Base-by-base conservation (phyloP, 2,329 filamentous ascomycete genomes). In the Phialemoniopsis sp. region DNA sequence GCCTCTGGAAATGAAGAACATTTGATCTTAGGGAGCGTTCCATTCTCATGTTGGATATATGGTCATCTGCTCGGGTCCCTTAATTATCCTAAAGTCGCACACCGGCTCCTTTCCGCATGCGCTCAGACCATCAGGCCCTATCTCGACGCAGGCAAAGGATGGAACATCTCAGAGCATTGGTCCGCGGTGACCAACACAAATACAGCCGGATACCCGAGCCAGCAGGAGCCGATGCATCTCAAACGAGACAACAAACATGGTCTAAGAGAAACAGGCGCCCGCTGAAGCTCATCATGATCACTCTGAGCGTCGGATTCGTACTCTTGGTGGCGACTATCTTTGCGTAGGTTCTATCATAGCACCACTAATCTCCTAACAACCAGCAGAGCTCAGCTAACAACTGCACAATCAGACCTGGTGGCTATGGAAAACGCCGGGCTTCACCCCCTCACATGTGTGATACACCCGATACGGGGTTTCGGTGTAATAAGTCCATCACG, bases 401-500 rank as follows among this genome's bases (percentile, higher is more conserved):
- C 6, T 26, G 6, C 6, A 26, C 21, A 26, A 6, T 10, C 10
- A 26, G 21, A 10, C 21, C 21, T 10, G 21, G 21, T 10, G 21
- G 21, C 21, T n/a, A n/a, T n/a, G n/a, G n/a, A n/a, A 32, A 29
- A 29, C 31, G 41, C 34, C 44, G 33, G 34, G 39, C 45, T 12
- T 38, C 37, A 18, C 38, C 45, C 44, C 44, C 39, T 55, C 66
- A 42, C 34, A 47, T 53, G 12, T 83, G 79, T 60, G 75, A 78
- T 54, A 70, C 67, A 6, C 60, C 75, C 29, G 55, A 71, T 32
- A 47, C 66, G 29, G 82, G 82, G 42, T 86, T 81, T 58, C 73
- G 76, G 46, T 89, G 85, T 60, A 69, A 72, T 35, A 61, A 74
- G 4, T 58, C 73, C 26, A 72, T 83, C 33, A 78, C 80, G 2